These are phyloP conservation scores for Flaveria brownii DNA, from an alignment of 129 eudicot species.

Conservation along the genomic window DNA sequence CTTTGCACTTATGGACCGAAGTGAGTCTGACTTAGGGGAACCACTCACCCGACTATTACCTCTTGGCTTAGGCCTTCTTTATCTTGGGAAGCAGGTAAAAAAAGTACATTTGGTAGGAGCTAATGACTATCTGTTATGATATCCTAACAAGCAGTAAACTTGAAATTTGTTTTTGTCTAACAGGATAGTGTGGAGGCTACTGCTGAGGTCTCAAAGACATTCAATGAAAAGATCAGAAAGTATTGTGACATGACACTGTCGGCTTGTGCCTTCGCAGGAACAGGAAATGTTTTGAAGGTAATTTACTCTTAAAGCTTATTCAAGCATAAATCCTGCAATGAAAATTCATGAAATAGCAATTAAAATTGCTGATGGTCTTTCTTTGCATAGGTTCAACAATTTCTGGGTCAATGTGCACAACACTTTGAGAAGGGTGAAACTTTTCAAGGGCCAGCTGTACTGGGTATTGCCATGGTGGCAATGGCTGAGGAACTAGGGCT, in stretches of 20 bases:
- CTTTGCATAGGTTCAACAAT: slow-evolving; percentile 75
- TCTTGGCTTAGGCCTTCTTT: slow-evolving; percentile 92
- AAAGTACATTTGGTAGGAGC: neutral
- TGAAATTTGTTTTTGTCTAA: slow-evolving; percentile 14
- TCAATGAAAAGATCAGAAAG: slow-evolving; percentile 86
- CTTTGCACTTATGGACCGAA: slow-evolving; percentile 86
- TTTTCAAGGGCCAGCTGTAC: slow-evolving; percentile 98
- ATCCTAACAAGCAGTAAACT: neutral
- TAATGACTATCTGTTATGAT: neutral
- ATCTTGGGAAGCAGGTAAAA: slow-evolving; percentile 92
- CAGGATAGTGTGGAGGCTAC: slow-evolving; percentile 99
- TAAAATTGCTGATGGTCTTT: slow-evolving; percentile 14
- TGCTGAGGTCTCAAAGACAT: slow-evolving; percentile 93
- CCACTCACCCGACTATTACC: slow-evolving; percentile 76
- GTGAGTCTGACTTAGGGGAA: slow-evolving; percentile 86
- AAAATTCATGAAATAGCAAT: neutral
- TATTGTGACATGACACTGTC: slow-evolving; percentile 93
- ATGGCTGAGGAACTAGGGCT: slow-evolving; percentile 97
- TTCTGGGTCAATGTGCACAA: slow-evolving; percentile 93
- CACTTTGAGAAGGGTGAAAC: slow-evolving; percentile 98
- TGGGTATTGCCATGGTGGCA: slow-evolving; percentile 98
- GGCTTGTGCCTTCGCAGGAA: slow-evolving; percentile 98
- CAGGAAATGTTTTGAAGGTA: slow-evolving; percentile 97
- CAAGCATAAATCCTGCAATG: neutral
- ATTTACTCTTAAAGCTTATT: neutral